phyloP scores from a whole-genome alignment of 1,284 basidiomycete species.

The Ganoderma lucidum region DNA sequence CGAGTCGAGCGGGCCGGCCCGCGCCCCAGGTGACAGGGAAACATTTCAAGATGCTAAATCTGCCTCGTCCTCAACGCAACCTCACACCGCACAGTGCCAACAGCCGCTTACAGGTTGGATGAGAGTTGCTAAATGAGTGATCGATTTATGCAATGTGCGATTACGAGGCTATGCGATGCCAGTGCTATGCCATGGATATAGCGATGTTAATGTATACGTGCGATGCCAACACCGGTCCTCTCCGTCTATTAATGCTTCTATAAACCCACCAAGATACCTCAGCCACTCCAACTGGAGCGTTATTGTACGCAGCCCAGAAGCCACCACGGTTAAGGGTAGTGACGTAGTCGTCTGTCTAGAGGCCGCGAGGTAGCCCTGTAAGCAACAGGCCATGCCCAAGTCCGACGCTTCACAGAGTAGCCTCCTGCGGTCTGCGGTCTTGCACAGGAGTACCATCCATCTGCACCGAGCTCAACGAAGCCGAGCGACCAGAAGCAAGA shows the following conservation, averaged over 20 bases:
- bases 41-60: too few relatives aligned
- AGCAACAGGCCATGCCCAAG: too few relatives aligned
- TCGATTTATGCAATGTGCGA: background rate
- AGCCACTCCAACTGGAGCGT: background rate
- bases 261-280: background rate
- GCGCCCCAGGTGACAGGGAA: too few relatives aligned
- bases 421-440: background rate
- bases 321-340: background rate
- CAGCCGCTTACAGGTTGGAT: too few relatives aligned
- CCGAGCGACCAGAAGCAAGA: background rate
- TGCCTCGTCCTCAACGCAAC: too few relatives aligned
- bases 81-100: too few relatives aligned
- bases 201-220: conserved; percentile 6
- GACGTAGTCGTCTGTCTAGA: background rate
- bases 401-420: background rate
- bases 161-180: conserved; percentile 15
- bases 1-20: too few relatives aligned
- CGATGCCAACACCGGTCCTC: background rate
- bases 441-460: background rate
- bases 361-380: background rate
- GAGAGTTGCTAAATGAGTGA: background rate
- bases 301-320: background rate
- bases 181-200: conserved; percentile 17
- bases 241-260: background rate
- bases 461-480: background rate